Base-by-base conservation (phyloP, 2,329 filamentous ascomycete species). In the Cladosporium sp. region DNA sequence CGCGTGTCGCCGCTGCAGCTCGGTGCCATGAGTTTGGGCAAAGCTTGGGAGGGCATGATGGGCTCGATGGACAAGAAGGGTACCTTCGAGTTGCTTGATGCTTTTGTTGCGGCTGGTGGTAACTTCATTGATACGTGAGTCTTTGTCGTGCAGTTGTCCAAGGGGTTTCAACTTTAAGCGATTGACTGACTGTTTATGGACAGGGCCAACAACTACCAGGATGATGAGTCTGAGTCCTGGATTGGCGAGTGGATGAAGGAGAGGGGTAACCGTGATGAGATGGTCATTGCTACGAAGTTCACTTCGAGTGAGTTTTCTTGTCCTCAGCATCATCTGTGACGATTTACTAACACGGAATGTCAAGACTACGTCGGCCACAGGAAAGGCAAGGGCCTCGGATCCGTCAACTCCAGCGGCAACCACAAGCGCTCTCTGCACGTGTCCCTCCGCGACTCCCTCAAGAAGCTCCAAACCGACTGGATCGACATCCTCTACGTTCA, bases 381-480 rank as follows among this genome's bases (percentile, higher is more conserved):
- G 30, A 32, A 45, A n/a, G 52, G 52, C 48, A 54, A 54, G 32
- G 47, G 52, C 27, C 36, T 47, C 38, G 39, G 42, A 7, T 41
- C 41, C 18, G n/a, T 47, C 20, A 88, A 87, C 68, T 75, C 66
- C 49, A 59, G 54, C 13, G 84, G 84, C 3, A 87, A 86, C 60
- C 76, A 80, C 39, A 72, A 78, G 49, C 86, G 86, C 67, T 82
- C 76, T 51, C 62, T 88, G 34, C 74, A 76, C 38, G 80, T 69
- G 71, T 83, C 53, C 73, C 47, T 68, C 7, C 51, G 59, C 8
- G 63, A 62, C 40, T 61, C 56, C 5, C 47, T 68, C 53, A 63
- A 63, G 52, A 85, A 82, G 68, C 73, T 84, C 47, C 76, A 83
- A 67, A 87, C 84, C 0, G 75, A 80, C 47, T 89, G 88, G 61